Percentiles rank a stretch among this genome's conserved stretches.
Conservation (phyloP, 106 monocot species). For the Apostasia shenzhenica region DNA sequence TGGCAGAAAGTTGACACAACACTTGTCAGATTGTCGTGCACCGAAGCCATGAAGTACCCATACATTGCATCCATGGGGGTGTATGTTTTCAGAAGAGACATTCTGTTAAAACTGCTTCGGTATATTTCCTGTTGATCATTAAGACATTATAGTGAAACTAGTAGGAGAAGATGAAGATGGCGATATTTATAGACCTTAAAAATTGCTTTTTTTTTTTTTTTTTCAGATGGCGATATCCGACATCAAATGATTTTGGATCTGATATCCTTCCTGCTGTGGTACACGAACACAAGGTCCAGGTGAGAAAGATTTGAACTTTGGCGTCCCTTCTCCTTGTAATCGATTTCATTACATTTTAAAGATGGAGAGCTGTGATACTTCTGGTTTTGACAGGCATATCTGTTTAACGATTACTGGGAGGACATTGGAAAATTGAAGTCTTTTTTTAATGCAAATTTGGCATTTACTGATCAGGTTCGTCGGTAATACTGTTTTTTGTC, state of each 20-base stretch:
- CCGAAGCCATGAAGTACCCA: constrained; percentile 47
- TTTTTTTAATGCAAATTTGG: constrained; percentile 88
- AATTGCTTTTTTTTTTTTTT: too few species aligned
- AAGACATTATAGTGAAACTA: not conserved
- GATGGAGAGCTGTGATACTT: not conserved
- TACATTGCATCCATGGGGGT: constrained; percentile 96
- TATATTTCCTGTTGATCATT: constrained; percentile 14
- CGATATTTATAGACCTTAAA: not conserved
- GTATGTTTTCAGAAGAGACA: constrained; percentile 70
- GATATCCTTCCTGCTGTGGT: constrained; percentile 90
- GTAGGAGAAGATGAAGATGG: not conserved
- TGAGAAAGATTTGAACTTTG: constrained; percentile 10
- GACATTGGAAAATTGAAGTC: constrained; percentile 87
- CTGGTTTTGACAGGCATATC: constrained; percentile 50
- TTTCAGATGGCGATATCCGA: constrained; percentile 74
- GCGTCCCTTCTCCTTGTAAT: not conserved
- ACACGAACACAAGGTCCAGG: constrained; percentile 76
- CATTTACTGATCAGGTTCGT: constrained; percentile 77
- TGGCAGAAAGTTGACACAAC: constrained; percentile 62
- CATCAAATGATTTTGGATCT: constrained; percentile 88
- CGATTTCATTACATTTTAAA: not conserved
- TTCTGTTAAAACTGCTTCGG: constrained; percentile 77
- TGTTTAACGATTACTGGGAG: constrained; percentile 92
- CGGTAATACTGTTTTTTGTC: not conserved
- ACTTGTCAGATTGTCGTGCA: constrained; percentile 41